phyloP scores from a whole-genome alignment of 768 basidiomycete genomes.

The Mycena filopes region DNA sequence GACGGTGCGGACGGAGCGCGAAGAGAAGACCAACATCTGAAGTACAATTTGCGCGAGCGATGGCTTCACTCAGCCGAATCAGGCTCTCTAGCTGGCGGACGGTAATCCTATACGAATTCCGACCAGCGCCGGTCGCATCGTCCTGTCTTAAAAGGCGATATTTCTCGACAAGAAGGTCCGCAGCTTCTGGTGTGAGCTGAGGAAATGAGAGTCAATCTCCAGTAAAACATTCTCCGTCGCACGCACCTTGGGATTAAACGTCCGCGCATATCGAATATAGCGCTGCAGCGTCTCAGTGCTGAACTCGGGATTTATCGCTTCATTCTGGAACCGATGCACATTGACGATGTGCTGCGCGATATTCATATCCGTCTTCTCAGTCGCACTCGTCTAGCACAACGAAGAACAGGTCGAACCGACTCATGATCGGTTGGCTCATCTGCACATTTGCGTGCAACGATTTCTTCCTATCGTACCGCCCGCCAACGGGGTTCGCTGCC shows the following conservation, averaged over 20 bases:
- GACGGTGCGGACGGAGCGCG: neutral
- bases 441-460: constrained; percentile 91
- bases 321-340: constrained; percentile 94
- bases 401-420: constrained; percentile 97
- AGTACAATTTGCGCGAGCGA: constrained; percentile 96
- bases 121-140: constrained; percentile 86
- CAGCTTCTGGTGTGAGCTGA: constrained; percentile 92
- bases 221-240: neutral
- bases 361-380: constrained; percentile 88
- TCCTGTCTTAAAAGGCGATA: constrained; percentile 93
- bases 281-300: constrained; percentile 96
- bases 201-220: constrained; percentile 18
- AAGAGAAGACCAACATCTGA: constrained; percentile 72
- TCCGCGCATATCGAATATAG: constrained; percentile 96
- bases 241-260: constrained; percentile 94
- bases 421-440: constrained; percentile 99
- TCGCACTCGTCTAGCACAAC: constrained; percentile 98
- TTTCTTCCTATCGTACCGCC: constrained; percentile 95
- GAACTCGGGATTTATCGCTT: constrained; percentile 96
- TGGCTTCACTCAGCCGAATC: constrained; percentile 97
- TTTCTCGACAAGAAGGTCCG: constrained; percentile 93
- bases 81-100: constrained; percentile 98
- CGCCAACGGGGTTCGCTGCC: constrained; percentile 97
- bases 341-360: constrained; percentile 98
- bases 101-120: constrained; percentile 96